Evolutionary conservation across 441 rosid species (phyloP), one percentile per base, ranked within the genome.

Genomic region (Metrosideros polymorpha): DNA sequence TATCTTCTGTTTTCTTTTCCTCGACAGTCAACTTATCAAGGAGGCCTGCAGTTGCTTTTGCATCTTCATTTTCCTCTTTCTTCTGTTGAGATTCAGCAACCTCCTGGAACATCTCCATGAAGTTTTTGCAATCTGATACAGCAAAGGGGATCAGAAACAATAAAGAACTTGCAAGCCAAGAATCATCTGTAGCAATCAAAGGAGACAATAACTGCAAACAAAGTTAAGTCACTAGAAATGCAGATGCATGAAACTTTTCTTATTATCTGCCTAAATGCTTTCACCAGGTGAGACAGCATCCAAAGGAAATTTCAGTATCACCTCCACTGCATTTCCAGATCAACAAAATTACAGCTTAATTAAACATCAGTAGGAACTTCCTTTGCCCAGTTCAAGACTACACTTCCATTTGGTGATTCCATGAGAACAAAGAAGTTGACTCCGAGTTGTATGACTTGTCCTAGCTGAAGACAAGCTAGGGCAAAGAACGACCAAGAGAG

Each of bases 1-100:
- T 63, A 53, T 85, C 87, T 29, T 82, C 86, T 7, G 52, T n/a
- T 43, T 63, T 30, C 71, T 85, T 82, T 79, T 87, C 87, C 22
- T 83, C 87, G 24, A 87, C 89, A 61, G 84, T 35, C 85, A 87
- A 63, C 42, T 43, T 87, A 59, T 87, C 51, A 1, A 87, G 85
- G 47, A 87, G 86, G 9, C 71, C 85, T 2, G 89, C 85, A 59
- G 89, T 53, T 79, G 86, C 84, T 56, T 47, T 30, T 47, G 89
- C 89, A 42, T 87, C 86, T 85, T 84, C 85, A 83, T 83, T 85
- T 82, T 87, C 89, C 83, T 85, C 87, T 66, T 85, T 87, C 71
- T 82, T 82, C 79, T 75, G 57, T 53, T 87, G 89, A 56, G 82
- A 79, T 87, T 87, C 89, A 43, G 89, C 89, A 35, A 85, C 85